Evolutionary conservation across 352 stramenopile genomes (phyloP).

Genomic region (Globisporangium uncinulatum): DNA sequence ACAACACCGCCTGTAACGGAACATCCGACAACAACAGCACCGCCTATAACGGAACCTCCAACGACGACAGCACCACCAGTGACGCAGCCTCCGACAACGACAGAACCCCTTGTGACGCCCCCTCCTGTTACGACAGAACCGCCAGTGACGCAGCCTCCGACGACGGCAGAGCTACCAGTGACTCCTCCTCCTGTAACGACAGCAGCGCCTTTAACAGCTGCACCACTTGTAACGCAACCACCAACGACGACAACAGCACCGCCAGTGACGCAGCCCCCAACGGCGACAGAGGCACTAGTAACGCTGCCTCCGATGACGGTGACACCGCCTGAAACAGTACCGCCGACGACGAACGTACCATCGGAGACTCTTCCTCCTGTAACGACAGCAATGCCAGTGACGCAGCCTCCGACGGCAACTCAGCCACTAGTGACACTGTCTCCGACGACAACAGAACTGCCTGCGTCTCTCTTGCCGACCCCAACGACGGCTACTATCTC

Average conservation of each 20-base stretch:
- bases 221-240: not conserved
- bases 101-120: not conserved
- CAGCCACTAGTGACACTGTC: not conserved
- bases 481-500: not conserved
- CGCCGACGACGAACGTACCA: not conserved
- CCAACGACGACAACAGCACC: not conserved
- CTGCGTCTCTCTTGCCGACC: conserved; percentile 6
- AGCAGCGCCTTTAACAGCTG: not conserved
- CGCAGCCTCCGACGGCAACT: not conserved
- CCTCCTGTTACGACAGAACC: not conserved
- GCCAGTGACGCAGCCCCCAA: not conserved
- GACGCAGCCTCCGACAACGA: not conserved
- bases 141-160: not conserved
- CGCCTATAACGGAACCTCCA: not conserved
- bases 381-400: not conserved
- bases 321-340: not conserved
- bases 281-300: not conserved
- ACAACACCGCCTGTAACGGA: not conserved
- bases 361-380: no score
- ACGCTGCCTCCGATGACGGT: not conserved
- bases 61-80: not conserved
- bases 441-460: not conserved
- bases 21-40: not conserved
- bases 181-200: not conserved
- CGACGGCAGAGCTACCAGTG: not conserved